Conservation (phyloP, 2,329 filamentous ascomycete species). For the Colletotrichum sp. region DNA sequence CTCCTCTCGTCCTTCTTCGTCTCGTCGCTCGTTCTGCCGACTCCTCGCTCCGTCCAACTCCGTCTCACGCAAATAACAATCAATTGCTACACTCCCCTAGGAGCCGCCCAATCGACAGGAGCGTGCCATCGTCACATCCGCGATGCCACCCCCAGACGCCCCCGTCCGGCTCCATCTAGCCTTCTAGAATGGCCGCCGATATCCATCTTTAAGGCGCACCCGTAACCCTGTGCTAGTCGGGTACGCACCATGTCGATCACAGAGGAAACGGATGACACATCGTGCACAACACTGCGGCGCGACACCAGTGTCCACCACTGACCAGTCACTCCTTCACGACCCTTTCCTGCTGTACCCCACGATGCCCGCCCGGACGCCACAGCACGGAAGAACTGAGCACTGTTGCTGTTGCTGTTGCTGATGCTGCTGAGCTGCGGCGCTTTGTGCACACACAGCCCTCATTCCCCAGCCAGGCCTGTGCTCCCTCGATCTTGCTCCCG, state of each 20-base stretch:
- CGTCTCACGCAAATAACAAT: not conserved
- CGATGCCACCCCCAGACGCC: constrained; percentile 2
- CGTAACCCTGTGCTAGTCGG: not conserved
- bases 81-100: not conserved
- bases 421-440: not conserved
- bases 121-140: constrained; percentile 1
- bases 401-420: not conserved
- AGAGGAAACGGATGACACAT: constrained; percentile 11
- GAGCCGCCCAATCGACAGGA: not conserved
- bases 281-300: not conserved
- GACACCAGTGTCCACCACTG: not conserved
- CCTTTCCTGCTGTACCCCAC: not conserved
- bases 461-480: not conserved
- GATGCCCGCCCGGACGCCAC: constrained; percentile 3
- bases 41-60: not conserved
- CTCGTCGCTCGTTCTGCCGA: not conserved
- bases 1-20: not conserved
- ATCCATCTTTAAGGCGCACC: not conserved
- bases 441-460: not conserved
- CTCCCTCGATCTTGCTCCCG: not conserved
- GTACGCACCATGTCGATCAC: not conserved
- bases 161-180: not conserved
- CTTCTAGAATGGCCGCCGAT: not conserved
- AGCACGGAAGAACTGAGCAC: not conserved
- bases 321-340: not conserved